These are phyloP conservation scores for Volvox carteri DNA, from an alignment of 163 green algal genomes.

Conservation along the genomic window DNA sequence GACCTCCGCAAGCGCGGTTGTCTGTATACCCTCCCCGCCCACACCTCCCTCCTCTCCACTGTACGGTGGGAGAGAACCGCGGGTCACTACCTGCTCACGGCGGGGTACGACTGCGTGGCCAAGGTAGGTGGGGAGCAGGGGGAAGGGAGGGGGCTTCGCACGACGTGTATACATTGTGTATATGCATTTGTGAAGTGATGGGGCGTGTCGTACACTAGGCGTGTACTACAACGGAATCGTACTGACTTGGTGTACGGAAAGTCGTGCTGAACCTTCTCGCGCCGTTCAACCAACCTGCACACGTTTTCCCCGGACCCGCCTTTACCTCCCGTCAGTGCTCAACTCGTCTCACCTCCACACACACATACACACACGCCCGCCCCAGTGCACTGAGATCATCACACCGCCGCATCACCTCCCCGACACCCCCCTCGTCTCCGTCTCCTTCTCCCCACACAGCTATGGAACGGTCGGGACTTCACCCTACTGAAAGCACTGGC, in stretches of 20 bases:
- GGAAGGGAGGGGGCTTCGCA: too few relatives aligned
- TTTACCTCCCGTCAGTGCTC: too few relatives aligned
- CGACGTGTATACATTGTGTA: too few relatives aligned
- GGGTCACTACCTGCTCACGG: conserved; percentile 86
- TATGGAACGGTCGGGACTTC: conserved; percentile 74
- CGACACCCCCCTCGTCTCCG: neutral
- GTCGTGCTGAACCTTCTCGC: too few relatives aligned
- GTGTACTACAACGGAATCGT: too few relatives aligned
- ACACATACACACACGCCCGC: too few relatives aligned
- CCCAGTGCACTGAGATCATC: neutral
- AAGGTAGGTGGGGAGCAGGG: conserved; percentile 76
- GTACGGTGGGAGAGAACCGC: conserved; percentile 86
- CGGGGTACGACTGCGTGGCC: conserved; percentile 84
- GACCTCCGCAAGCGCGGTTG: conserved; percentile 89
- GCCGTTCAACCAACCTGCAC: too few relatives aligned
- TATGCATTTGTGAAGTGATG: too few relatives aligned
- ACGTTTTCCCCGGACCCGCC: too few relatives aligned
- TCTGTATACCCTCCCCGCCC: conserved; percentile 83
- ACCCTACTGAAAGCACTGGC: conserved; percentile 78
- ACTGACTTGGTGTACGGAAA: too few relatives aligned
- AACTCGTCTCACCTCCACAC: too few relatives aligned
- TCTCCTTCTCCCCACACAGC: conserved; percentile 40
- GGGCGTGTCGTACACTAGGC: too few relatives aligned
- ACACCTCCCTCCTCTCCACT: conserved; percentile 81
- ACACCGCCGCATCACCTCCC: neutral